These are phyloP conservation scores for Alternaria novae-zelandiae DNA, from an alignment of 2,329 filamentous ascomycete genomes.

Conservation along the genomic window DNA sequence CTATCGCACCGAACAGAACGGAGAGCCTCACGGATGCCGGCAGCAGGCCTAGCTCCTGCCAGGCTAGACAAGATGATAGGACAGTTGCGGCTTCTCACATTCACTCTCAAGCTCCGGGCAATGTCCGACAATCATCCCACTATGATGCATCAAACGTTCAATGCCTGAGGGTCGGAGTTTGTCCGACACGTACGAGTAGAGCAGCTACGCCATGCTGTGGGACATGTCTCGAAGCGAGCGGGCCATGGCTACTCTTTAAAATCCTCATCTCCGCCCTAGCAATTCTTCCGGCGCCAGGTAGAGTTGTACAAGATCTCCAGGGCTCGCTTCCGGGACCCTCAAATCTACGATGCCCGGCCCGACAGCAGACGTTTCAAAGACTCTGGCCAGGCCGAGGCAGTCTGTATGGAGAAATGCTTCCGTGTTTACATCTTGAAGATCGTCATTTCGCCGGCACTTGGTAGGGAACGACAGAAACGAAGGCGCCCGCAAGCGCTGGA, in stretches of 20 bases:
- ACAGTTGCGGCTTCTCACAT: constrained; percentile 7
- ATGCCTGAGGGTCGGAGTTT: constrained; percentile 7
- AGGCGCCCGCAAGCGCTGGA: not conserved
- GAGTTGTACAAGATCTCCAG: constrained; percentile 5
- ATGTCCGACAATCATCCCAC: not conserved
- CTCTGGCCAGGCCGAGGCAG: constrained; percentile 17
- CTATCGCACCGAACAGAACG: not conserved
- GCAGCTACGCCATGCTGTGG: not conserved
- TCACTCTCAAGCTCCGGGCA: not conserved
- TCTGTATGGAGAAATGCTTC: constrained; percentile 17
- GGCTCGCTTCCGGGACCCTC: constrained; percentile 15
- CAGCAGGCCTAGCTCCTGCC: constrained; percentile 11
- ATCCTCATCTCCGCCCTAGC: constrained; percentile 19
- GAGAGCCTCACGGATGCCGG: constrained; percentile 31
- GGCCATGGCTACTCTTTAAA: constrained; percentile 14
- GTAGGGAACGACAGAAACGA: not conserved
- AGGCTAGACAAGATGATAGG: constrained; percentile 12
- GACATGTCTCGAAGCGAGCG: constrained; percentile 18
- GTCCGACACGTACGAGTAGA: constrained; percentile 6
- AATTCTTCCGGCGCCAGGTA: constrained; percentile 24
- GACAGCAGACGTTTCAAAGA: constrained; percentile 13
- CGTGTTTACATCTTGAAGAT: constrained; percentile 5
- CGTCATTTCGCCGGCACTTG: not conserved
- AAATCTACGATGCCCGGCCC: constrained; percentile 8
- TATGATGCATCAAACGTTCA: constrained; percentile 1